Base-by-base conservation (phyloP, 495 filamentous ascomycete species). In the Penicillium argentinense region DNA sequence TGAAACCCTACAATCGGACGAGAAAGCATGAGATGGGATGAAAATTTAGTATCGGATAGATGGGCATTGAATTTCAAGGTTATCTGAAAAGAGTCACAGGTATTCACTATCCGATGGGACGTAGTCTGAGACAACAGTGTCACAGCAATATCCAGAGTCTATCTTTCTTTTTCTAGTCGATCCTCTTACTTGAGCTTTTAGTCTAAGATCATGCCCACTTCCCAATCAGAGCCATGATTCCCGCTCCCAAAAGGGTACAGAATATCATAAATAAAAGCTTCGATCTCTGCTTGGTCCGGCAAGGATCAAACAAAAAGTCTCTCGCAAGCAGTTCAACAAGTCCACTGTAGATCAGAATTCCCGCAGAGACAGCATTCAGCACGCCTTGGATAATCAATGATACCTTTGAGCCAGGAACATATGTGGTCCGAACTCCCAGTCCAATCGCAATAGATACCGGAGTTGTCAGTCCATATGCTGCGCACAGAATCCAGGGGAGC, bases 401-500 rank as follows among this genome's bases (percentile, higher is more conserved):
- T 1, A 71, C 64, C 22, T 49, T 49, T 3, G 59, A 64, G 7
- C 50, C 58, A 0, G 66, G 51, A 32, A 60, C 62, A 17, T 72
- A 72, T 12, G 62, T 69, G 8, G 62, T 68, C 3, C 68, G 57
- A 16, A 72, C 12, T 6, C 69, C 69, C 1, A 72, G 39, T 0
- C 69, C 69, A 36, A 70, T 65, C 14, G 69, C 69, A 32, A 72
- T 72, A 2, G 68, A 41, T 24, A 71, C 62, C 0, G 68, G 68
- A 0, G 68, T 72, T 0, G 68, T 71, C n/a, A 72, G 33, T 0
- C 68, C 68, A 24, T 72, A 72, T 2, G 51, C 59, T 9, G 56
- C 12, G 37, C 68, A 68, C n/a, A 72, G 39, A 1, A 58, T 16
- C 64, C 64, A 72, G 4, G 69, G 69, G 0, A 69, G 28, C 66